phyloP scores from a whole-genome alignment of 1,284 basidiomycete species.

The Ustilago vetiveriae region DNA sequence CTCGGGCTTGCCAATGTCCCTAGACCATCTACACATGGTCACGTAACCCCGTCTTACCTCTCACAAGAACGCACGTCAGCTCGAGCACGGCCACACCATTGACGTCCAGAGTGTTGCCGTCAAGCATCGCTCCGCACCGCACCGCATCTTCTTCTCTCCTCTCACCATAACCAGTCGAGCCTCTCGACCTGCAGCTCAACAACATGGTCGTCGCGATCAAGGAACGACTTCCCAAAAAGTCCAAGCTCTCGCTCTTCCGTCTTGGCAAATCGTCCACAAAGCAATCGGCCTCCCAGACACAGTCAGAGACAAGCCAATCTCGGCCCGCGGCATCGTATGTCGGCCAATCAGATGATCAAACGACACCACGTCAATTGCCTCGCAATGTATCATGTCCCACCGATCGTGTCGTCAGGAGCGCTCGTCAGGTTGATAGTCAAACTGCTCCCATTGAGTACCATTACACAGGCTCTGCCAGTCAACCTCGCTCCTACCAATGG shows the following conservation, averaged over 20 bases:
- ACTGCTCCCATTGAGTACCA: conserved; percentile 10
- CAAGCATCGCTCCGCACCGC: too few species aligned
- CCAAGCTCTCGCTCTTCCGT: conserved; percentile 45
- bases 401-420: not conserved
- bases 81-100: too few species aligned
- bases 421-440: conserved; percentile 6
- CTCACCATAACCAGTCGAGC: not conserved
- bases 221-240: conserved; percentile 30
- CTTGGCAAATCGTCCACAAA: conserved; percentile 22
- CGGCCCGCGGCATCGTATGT: too few species aligned
- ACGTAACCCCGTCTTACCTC: too few species aligned
- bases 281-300: not conserved
- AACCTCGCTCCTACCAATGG: conserved; percentile 4
- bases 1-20: too few species aligned
- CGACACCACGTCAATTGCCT: not conserved
- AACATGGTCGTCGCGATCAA: conserved; percentile 31
- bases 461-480: conserved; percentile 5
- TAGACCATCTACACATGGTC: too few species aligned
- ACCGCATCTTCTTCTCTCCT: not conserved
- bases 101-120: too few species aligned
- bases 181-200: not conserved
- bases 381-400: not conserved
- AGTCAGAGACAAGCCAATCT: not conserved
- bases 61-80: too few species aligned
- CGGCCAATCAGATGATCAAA: not conserved